phyloP scores from a whole-genome alignment of 306 rosid genomes.

The Sophora flavescens region DNA sequence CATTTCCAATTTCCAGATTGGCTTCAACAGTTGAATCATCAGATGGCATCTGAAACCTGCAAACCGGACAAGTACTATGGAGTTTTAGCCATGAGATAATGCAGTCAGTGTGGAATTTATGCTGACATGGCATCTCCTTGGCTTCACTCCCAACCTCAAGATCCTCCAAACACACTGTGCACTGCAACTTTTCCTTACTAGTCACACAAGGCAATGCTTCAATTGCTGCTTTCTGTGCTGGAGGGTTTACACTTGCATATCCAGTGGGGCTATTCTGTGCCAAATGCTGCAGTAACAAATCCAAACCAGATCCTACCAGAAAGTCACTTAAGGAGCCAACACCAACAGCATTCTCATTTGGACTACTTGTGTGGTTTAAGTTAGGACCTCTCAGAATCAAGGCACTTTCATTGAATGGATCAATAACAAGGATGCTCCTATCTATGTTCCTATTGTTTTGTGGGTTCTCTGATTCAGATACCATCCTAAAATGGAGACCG shows the following conservation, averaged over 20 bases:
- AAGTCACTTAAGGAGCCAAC: conserved; percentile 71
- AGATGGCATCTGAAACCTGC: conserved; percentile 76
- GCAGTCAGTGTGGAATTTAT: conserved; percentile 74
- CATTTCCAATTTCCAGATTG: conserved; percentile 33
- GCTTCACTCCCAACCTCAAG: conserved; percentile 65
- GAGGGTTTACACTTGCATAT: conserved; percentile 74
- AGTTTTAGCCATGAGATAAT: conserved; percentile 82
- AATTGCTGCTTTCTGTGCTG: conserved; percentile 72
- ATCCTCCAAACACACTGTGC: conserved; percentile 84
- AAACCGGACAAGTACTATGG: conserved; percentile 86
- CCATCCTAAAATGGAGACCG: conserved; percentile 44
- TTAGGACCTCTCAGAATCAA: conserved; percentile 52
- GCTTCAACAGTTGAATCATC: conserved; percentile 56
- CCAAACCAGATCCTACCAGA: conserved; percentile 74
- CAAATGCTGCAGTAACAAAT: conserved; percentile 70
- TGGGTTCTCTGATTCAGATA: conserved; percentile 42
- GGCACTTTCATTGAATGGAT: conserved; percentile 49
- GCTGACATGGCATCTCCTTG: conserved; percentile 88
- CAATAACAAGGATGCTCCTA: conserved; percentile 44
- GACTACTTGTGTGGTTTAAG: conserved; percentile 44
- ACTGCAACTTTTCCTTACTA: conserved; percentile 61
- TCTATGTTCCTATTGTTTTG: conserved; percentile 40
- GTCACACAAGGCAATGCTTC: conserved; percentile 70
- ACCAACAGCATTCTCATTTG: conserved; percentile 52
- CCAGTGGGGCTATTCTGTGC: conserved; percentile 70